phyloP scores from a whole-genome alignment of 192 early-diverging fungal species.

The Coemansia sp. region DNA sequence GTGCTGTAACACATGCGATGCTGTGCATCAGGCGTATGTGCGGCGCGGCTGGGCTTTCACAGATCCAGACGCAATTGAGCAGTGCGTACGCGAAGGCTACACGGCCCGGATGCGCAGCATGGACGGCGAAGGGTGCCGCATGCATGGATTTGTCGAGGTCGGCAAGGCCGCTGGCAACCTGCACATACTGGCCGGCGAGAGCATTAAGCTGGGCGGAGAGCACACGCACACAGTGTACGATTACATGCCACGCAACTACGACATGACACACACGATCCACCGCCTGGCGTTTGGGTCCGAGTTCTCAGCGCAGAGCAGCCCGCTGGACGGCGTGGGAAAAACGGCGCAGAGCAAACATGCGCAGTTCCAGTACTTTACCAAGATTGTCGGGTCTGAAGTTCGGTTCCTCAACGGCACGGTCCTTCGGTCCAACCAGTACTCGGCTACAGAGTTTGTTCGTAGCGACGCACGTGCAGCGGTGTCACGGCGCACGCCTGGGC shows the following conservation, averaged over 20 bases:
- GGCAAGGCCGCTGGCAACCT: conserved; percentile 94
- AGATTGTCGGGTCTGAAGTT: conserved; percentile 88
- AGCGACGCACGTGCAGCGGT: neutral
- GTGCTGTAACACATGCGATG: conserved; percentile 95
- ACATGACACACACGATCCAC: conserved; percentile 83
- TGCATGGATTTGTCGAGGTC: conserved; percentile 76
- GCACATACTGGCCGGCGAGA: conserved; percentile 88
- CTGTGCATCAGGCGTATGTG: conserved; percentile 82
- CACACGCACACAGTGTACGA: conserved; percentile 42
- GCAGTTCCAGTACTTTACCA: conserved; percentile 91
- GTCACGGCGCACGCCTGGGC: conserved; percentile 56
- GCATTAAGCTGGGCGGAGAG: conserved; percentile 30
- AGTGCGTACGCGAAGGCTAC: conserved; percentile 89
- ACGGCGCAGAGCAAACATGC: conserved; percentile 56
- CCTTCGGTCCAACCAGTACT: conserved; percentile 92
- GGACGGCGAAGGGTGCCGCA: conserved; percentile 85
- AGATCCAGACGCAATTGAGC: conserved; percentile 74
- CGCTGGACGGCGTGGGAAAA: conserved; percentile 67
- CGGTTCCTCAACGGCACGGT: conserved; percentile 64
- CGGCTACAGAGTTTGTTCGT: conserved; percentile 79
- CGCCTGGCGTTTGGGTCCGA: conserved; percentile 75
- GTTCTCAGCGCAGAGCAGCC: conserved; percentile 56
- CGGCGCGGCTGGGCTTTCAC: conserved; percentile 82
- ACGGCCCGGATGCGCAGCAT: conserved; percentile 71
- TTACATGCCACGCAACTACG: conserved; percentile 59